Evolutionary conservation across 495 filamentous ascomycete genomes (phyloP), one percentile per base, ranked within the genome.

Genomic region (Lophiostoma macrostomum): DNA sequence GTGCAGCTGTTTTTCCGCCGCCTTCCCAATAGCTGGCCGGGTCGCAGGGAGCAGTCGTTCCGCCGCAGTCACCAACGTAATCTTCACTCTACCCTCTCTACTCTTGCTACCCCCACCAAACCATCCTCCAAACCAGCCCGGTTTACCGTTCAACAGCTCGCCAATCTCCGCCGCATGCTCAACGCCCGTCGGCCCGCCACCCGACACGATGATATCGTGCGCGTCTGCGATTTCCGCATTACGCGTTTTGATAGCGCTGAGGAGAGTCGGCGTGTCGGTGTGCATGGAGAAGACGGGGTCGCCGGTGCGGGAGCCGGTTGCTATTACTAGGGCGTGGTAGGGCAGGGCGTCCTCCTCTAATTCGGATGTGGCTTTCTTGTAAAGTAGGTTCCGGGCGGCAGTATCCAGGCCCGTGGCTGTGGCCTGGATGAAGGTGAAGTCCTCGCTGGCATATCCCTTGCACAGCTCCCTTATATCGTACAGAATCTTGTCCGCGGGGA

Each of bases 131-230:
- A 61, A 63, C 44, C 47, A 65, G 43, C 64, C 61, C 11, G 63
- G 52, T 7, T 38, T 42, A 19, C 61, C 59, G 37, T 62, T 63
- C 27, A 66, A 40, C n/a, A 58, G 38, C 23, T 64, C 50, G 4
- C 61, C 70, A 1, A 79, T 58, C 52, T 79, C 77, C 12, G 74
- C 76, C 6, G 77, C 76, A 0, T 67, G 71, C 49, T 80, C 77
- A 37, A 87, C 75, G 10, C 84, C 86, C 1, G 84, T 78, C 6
- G 80, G 67, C 0, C 87, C 87, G 0, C 76, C 86, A 25, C 87
- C 87, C 3, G 64, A 66, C 34, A 79, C 71, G 30, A 78, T 60
- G 50, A 90, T 81, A 23, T 69, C 72, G 34, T 79, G 74, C n/a
- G 85, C 84, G 1, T 34, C 49, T 4, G 69, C 53, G 43, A 87